Evolutionary conservation across 306 rosid genomes (phyloP).

Genomic region (Lagenaria siceraria): DNA sequence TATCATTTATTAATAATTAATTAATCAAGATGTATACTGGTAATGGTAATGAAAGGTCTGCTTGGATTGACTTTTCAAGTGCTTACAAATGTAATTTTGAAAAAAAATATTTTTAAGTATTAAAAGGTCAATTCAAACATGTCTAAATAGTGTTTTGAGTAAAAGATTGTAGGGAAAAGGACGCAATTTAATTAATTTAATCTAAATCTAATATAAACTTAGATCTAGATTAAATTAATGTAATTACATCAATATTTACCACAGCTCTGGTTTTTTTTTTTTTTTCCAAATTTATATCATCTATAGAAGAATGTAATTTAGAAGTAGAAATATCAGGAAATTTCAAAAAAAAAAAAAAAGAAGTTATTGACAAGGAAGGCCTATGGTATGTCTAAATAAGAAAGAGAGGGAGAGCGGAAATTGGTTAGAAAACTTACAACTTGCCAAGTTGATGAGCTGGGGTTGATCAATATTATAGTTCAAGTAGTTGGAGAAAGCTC

Average conservation of each 20-base stretch:
- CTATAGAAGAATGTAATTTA: neutral
- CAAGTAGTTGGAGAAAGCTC: slow-evolving; percentile 41
- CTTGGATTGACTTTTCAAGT: no score
- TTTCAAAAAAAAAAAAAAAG: neutral
- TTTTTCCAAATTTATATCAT: neutral
- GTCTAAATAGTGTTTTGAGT: neutral
- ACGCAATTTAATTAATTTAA: neutral
- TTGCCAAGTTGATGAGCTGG: slow-evolving; percentile 14
- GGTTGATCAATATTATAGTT: slow-evolving; percentile 17
- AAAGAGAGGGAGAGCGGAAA: neutral
- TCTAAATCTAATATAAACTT: no score
- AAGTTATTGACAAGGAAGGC: neutral
- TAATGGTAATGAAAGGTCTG: neutral
- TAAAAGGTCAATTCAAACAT: no score
- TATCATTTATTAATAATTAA: neutral
- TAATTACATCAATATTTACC: neutral
- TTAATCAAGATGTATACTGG: neutral
- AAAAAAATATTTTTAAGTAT: no score
- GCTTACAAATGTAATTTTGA: no score
- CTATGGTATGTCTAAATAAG: neutral
- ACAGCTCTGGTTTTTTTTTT: neutral
- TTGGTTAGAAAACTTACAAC: slow-evolving; percentile 18
- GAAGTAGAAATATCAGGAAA: neutral
- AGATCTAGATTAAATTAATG: no score
- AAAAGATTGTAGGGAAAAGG: neutral